Conservation (phyloP, 176 grass and related monocot species). For the Triticum monococcum region DNA sequence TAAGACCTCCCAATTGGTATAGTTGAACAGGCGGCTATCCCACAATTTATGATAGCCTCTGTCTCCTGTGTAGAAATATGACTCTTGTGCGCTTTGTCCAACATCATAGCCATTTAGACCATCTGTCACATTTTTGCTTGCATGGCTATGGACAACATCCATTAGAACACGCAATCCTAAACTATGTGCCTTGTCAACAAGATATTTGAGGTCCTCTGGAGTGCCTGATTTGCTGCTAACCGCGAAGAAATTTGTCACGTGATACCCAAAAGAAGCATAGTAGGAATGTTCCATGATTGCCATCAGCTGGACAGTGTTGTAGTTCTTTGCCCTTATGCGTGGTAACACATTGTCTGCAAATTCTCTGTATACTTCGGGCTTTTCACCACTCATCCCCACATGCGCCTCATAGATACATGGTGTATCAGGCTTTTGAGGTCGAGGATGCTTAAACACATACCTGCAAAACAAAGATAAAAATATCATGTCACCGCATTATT, state of each 20-base stretch:
- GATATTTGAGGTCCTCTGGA: conserved; percentile 89
- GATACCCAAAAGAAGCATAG: conserved; percentile 95
- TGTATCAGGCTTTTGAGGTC: conserved; percentile 62
- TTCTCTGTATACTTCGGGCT: conserved; percentile 66
- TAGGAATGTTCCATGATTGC: conserved; percentile 94
- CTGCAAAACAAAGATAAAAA: conserved; percentile 40
- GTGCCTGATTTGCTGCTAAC: conserved; percentile 83
- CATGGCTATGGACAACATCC: conserved; percentile 89
- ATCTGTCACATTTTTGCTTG: conserved; percentile 77
- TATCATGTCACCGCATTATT: background rate
- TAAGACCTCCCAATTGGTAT: conserved; percentile 90
- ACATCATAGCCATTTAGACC: conserved; percentile 95
- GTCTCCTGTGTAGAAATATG: conserved; percentile 81
- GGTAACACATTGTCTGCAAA: conserved; percentile 87
- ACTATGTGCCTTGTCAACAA: conserved; percentile 89
- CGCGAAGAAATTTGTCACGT: conserved; percentile 94
- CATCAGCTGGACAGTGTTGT: conserved; percentile 90
- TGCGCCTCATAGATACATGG: conserved; percentile 87
- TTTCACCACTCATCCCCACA: conserved; percentile 84
- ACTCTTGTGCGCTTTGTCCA: conserved; percentile 65
- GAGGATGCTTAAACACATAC: conserved; percentile 63
- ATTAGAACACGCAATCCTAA: conserved; percentile 80
- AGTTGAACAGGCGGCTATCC: conserved; percentile 85
- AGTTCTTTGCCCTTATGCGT: conserved; percentile 77
- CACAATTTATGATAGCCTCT: conserved; percentile 80